Conservation (phyloP, 805 yeast genomes). For the Candida methanosorbosa region DNA sequence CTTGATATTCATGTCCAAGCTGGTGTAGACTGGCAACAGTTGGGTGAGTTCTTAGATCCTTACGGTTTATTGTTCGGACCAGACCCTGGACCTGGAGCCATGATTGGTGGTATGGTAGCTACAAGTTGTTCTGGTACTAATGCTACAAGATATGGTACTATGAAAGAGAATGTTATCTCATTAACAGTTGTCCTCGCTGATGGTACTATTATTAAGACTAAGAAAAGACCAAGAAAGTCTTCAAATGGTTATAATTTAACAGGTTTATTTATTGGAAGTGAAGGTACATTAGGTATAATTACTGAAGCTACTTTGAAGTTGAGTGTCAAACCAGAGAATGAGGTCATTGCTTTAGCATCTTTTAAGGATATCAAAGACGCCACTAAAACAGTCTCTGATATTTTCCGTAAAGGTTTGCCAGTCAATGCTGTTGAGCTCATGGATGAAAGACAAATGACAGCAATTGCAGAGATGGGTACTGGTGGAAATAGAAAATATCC, state of each 20-base stretch:
- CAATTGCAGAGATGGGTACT: slow-evolving; percentile 44
- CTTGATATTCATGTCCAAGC: slow-evolving; percentile 70
- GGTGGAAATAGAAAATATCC: slow-evolving; percentile 21
- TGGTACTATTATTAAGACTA: slow-evolving; percentile 69
- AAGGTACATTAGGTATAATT: slow-evolving; percentile 69
- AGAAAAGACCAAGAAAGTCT: slow-evolving; percentile 66
- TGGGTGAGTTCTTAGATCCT: slow-evolving; percentile 42
- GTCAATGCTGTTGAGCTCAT: slow-evolving; percentile 66
- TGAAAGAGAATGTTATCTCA: slow-evolving; percentile 63
- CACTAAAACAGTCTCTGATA: slow-evolving; percentile 53
- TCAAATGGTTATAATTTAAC: slow-evolving; percentile 76
- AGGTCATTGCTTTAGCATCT: slow-evolving; percentile 59
- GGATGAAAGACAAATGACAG: slow-evolving; percentile 61
- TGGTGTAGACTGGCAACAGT: slow-evolving; percentile 72
- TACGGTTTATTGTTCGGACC: slow-evolving; percentile 60
- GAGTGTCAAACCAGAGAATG: slow-evolving; percentile 54
- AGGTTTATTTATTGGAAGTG: slow-evolving; percentile 62
- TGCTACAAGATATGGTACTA: slow-evolving; percentile 72
- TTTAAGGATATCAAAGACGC: slow-evolving; percentile 63
- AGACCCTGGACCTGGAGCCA: slow-evolving; percentile 76
- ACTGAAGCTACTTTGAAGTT: slow-evolving; percentile 67
- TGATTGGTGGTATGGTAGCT: slow-evolving; percentile 71
- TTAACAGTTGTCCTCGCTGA: slow-evolving; percentile 73
- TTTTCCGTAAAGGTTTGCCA: slow-evolving; percentile 52
- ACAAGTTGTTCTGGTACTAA: slow-evolving; percentile 78